phyloP scores from a whole-genome alignment of 495 filamentous ascomycete species.

The Talaromyces borbonicus region DNA sequence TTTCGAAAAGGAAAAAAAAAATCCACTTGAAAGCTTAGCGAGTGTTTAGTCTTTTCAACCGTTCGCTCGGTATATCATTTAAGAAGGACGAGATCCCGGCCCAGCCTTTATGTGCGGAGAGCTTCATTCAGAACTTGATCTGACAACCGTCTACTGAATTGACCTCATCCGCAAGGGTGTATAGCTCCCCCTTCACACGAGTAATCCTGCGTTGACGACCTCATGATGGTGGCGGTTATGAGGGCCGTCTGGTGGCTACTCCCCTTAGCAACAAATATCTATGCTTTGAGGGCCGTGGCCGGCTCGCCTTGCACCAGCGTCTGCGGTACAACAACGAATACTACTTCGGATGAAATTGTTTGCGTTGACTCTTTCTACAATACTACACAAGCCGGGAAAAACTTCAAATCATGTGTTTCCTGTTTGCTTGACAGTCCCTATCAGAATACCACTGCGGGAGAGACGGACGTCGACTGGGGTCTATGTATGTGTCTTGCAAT shows the following conservation, averaged over 20 bases:
- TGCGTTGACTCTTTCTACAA: constrained; percentile 44
- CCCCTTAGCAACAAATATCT: constrained; percentile 12
- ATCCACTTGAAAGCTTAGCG: too few relatives aligned
- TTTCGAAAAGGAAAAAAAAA: too few relatives aligned
- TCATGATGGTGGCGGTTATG: constrained; percentile 1
- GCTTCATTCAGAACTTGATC: background rate
- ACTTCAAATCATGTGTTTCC: constrained; percentile 48
- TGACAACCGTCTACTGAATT: background rate
- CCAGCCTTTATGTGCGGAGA: background rate
- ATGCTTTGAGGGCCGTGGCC: constrained; percentile 25
- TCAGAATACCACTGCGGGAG: constrained; percentile 30
- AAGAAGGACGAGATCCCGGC: background rate
- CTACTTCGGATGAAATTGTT: constrained; percentile 39
- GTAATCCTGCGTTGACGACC: background rate
- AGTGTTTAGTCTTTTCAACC: too few relatives aligned
- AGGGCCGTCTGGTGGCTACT: constrained; percentile 2
- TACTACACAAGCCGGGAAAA: constrained; percentile 29
- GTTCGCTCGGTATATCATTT: constrained; percentile 2
- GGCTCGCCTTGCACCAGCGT: constrained; percentile 44
- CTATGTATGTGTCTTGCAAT: constrained; percentile 38
- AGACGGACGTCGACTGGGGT: constrained; percentile 50
- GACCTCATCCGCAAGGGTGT: background rate
- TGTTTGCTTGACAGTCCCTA: constrained; percentile 50
- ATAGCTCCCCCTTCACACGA: background rate
- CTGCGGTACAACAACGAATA: constrained; percentile 38